These are phyloP conservation scores for Erysimum cheiranthoides DNA, from an alignment of 345 rosid species.

Conservation along the genomic window DNA sequence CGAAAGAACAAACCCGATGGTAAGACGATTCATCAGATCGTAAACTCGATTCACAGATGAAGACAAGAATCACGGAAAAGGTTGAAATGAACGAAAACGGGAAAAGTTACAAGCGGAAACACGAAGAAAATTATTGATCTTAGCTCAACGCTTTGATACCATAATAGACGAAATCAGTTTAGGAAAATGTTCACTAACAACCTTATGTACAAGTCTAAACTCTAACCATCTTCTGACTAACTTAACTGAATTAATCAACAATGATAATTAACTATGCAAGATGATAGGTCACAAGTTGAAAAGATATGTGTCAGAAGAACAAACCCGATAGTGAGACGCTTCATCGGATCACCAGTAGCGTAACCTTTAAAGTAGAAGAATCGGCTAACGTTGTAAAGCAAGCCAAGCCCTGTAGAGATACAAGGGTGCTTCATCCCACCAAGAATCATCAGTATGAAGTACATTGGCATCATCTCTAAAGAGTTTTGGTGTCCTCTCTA, in stretches of 20 bases:
- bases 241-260: neutral
- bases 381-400: conserved; percentile 57
- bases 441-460: conserved; percentile 68
- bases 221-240: neutral
- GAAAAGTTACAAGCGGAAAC: neutral
- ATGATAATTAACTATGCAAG: neutral
- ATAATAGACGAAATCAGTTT: neutral
- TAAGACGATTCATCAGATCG: conserved; percentile 76
- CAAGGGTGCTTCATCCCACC: conserved; percentile 89
- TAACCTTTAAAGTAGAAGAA: conserved; percentile 85
- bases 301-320: conserved; percentile 18
- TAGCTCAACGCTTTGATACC: neutral
- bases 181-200: neutral
- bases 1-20: conserved; percentile 61
- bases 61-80: no score
- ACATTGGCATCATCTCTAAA: conserved; percentile 79
- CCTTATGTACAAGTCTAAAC: neutral
- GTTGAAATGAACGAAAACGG: no score
- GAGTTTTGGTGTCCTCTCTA: conserved; percentile 95
- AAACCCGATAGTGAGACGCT: conserved; percentile 79
- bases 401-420: conserved; percentile 59
- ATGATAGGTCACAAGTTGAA: neutral
- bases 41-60: no score
- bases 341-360: conserved; percentile 79
- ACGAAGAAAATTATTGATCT: neutral